Evolutionary conservation across 306 rosid species (phyloP), one percentile per base, ranked within the genome.

Genomic region (Delonix regia): DNA sequence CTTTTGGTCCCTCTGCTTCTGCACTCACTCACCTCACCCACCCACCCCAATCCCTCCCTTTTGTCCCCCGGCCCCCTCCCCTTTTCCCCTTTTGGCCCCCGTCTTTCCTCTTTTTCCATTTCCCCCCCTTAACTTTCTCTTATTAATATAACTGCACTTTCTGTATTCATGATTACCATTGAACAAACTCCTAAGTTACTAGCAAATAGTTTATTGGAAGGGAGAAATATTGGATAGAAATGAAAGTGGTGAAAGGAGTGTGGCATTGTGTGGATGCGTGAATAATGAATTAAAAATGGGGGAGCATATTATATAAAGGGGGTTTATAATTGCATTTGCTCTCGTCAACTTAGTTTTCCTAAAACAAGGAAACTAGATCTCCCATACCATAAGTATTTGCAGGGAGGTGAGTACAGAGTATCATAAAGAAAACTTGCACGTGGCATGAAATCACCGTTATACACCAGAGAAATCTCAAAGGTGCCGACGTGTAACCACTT

Each of bases 21-120:
- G 77, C 86, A 28, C 27, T 73, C 80, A 81, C 80, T 72, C 25
- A 2, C 51, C 75, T 51, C 44, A 64, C 78, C 19, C 44, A 57
- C 78, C 19, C 79, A 70, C 87, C 61, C 56, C 62, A 69, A 68
- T 73, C 5, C 83, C 72, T 44, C 80, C 84, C 75, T 73, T 73
- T 88, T 81, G 87, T 75, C 89, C 83, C 72, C 82, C 74, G n/a
- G 51, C 51, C n/a, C 51, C 51, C 36, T 25, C 28, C 38, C 13
- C 9, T 64, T 42, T 30, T 27, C 14, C 6, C 7, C 5, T 15
- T 25, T 15, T 39, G 30, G 18, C 3, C 53, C 52, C 14, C 16
- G 0, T 6, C 9, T 0, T 15, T 7, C 4, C 5, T 5, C 21
- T 16, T 0, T 4, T 5, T n/a, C n/a, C n/a, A n/a, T 1, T 7